These are phyloP conservation scores for Myxozyma neotropica DNA, from an alignment of 805 yeast genomes.

Conservation along the genomic window DNA sequence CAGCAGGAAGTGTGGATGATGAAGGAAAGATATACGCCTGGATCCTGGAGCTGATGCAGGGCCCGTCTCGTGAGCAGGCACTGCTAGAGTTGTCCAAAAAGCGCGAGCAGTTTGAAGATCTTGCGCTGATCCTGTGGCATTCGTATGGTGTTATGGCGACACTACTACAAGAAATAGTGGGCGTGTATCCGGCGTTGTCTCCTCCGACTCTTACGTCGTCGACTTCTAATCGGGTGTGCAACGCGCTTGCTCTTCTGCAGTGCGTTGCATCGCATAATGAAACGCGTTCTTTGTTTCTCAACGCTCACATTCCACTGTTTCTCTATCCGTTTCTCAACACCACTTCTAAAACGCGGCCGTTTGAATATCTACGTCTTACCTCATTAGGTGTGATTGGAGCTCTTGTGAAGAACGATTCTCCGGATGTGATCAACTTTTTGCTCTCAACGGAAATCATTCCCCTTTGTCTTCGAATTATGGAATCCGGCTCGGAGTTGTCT, in stretches of 20 bases:
- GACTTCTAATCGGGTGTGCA: constrained; percentile 91
- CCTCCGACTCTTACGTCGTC: constrained; percentile 85
- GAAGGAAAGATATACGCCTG: constrained; percentile 61
- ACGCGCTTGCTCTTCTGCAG: constrained; percentile 90
- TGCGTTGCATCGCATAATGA: constrained; percentile 96
- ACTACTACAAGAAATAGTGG: constrained; percentile 81
- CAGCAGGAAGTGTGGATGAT: constrained; percentile 19
- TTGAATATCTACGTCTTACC: constrained; percentile 89
- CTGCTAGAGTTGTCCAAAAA: constrained; percentile 88
- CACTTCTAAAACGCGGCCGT: constrained; percentile 85
- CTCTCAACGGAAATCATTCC: constrained; percentile 97
- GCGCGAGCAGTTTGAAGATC: constrained; percentile 90
- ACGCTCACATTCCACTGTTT: constrained; percentile 90
- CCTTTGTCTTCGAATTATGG: constrained; percentile 91
- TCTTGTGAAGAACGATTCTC: constrained; percentile 90
- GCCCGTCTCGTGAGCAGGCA: constrained; percentile 91
- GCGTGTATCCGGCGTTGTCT: constrained; percentile 84
- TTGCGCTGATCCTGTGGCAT: constrained; percentile 91
- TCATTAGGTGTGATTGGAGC: constrained; percentile 97
- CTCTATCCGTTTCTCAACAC: constrained; percentile 93
- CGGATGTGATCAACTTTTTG: constrained; percentile 88
- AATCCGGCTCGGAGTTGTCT: constrained; percentile 86
- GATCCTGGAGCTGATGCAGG: constrained; percentile 87
- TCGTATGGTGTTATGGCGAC: constrained; percentile 96
- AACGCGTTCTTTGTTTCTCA: constrained; percentile 79